phyloP scores from a whole-genome alignment of 768 basidiomycete species.

The Suillus alpinus region DNA sequence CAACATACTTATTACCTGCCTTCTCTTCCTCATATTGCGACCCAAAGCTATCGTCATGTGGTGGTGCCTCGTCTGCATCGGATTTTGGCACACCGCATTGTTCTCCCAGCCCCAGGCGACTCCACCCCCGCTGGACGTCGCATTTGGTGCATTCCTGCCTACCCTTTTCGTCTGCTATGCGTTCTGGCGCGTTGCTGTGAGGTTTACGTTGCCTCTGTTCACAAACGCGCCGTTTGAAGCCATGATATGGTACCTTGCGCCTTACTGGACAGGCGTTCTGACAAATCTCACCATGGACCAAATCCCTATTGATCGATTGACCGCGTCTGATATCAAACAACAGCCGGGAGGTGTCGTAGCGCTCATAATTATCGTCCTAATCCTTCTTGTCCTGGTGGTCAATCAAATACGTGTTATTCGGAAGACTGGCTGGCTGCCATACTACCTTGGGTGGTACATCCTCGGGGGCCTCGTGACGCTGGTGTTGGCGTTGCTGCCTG shows the following conservation, averaged over 20 bases:
- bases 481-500: slow-evolving; percentile 68
- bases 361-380: slow-evolving; percentile 63
- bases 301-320: slow-evolving; percentile 78
- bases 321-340: slow-evolving; percentile 60
- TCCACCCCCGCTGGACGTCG: slow-evolving; percentile 69
- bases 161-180: slow-evolving; percentile 73
- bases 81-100: slow-evolving; percentile 81
- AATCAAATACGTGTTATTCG: slow-evolving; percentile 84
- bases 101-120: slow-evolving; percentile 70
- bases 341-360: slow-evolving; percentile 66
- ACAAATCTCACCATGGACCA: slow-evolving; percentile 68
- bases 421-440: slow-evolving; percentile 79
- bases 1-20: slow-evolving; percentile 64
- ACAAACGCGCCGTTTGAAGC: slow-evolving; percentile 66
- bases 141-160: slow-evolving; percentile 77
- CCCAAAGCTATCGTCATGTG: slow-evolving; percentile 65
- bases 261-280: slow-evolving; percentile 78
- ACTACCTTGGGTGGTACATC: slow-evolving; percentile 74
- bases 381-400: slow-evolving; percentile 55
- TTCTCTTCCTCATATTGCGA: slow-evolving; percentile 71
- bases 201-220: slow-evolving; percentile 74
- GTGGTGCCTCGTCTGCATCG: slow-evolving; percentile 79
- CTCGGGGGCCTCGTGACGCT: slow-evolving; percentile 62
- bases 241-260: slow-evolving; percentile 68
- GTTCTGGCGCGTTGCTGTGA: slow-evolving; percentile 75